Base-by-base conservation (phyloP, 148 eudicot genomes). In the Cornus kousa region DNA sequence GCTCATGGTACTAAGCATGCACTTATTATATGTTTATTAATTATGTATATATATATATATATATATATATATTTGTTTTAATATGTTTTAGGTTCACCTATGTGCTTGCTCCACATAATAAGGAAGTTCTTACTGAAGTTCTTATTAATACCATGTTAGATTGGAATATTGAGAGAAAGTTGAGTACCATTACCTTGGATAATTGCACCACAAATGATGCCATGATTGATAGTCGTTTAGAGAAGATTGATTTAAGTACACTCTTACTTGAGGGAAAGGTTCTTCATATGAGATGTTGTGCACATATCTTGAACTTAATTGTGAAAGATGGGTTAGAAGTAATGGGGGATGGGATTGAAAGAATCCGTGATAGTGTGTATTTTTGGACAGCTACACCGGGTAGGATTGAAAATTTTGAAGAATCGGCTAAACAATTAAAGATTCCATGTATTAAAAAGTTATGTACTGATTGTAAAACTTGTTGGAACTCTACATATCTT, bases 181-280 rank as follows among this genome's bases (percentile, higher is more conserved):
- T 28, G 28, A 81, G 16, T 4, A 53, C 75, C 22, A 73, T 73
- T 7, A 50, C 75, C 12, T 60, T 73, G 1, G 75, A 73, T 53
- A 73, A 73, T 50, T 32, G 35, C 1, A 12, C 65, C 16, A 73
- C 75, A 7, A 73, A 73, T 28, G 75, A 73, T 73, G 64, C 64
- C 24, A 73, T 73, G 17, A 50, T 50, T 28, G 28, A 28, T 28
- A 28, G 1, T 28, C 28, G 0, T 28, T 28, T 28, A 28, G 28
- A 28, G 28, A 22, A 11, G 0, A 7, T 73, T 20, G 33, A 60
- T 48, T n/a, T 1, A 50, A 31, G 8, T 55, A 4, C 60, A 4
- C 60, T 55, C 8, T 55, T 55, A 16, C 60, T 55, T 10, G 60
- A 16, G 16, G 60, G 60, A 55, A 55, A 55, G 12, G 60, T 55